Percentiles rank a stretch among this genome's conserved stretches.
These are phyloP conservation scores for Cercospora sojina DNA, from an alignment of 2,329 filamentous ascomycete species.

Conservation along the genomic window DNA sequence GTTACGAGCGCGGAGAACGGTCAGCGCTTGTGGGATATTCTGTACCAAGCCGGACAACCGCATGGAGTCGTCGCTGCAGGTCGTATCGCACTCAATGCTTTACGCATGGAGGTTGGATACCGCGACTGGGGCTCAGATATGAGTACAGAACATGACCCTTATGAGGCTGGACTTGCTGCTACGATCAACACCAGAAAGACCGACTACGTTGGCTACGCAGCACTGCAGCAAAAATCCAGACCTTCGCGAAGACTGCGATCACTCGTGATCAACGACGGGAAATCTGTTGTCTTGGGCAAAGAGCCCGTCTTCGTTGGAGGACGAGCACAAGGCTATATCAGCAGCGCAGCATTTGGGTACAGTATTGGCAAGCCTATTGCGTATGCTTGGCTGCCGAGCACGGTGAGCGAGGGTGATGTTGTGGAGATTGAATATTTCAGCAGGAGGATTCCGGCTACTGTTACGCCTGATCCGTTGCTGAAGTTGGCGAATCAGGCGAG, in stretches of 20 bases:
- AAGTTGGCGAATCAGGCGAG: conserved; percentile 1
- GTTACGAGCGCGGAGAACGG: conserved; percentile 61
- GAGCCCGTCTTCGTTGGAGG: conserved; percentile 58
- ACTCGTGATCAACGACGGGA: conserved; percentile 57
- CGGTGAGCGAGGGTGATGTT: conserved; percentile 47
- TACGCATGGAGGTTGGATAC: conserved; percentile 61
- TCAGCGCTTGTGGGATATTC: conserved; percentile 57
- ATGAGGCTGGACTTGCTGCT: conserved; percentile 56
- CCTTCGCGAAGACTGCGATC: conserved; percentile 46
- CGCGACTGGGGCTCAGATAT: conserved; percentile 59
- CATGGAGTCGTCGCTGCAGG: conserved; percentile 61
- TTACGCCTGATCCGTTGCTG: conserved; percentile 33
- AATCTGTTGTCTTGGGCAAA: conserved; percentile 60
- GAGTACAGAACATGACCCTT: conserved; percentile 61
- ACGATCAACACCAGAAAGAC: conserved; percentile 52
- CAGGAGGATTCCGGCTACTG: conserved; percentile 53
- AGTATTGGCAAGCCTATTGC: conserved; percentile 59
- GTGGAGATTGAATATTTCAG: conserved; percentile 66
- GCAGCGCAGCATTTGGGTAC: conserved; percentile 61
- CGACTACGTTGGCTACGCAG: conserved; percentile 54
- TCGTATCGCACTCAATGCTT: conserved; percentile 57
- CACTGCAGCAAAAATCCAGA: conserved; percentile 46
- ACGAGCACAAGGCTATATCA: conserved; percentile 56
- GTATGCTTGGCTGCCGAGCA: conserved; percentile 57
- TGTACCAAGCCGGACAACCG: conserved; percentile 55